Evolutionary conservation across 345 rosid species (phyloP).

Genomic region (Odontarrhena argentea): DNA sequence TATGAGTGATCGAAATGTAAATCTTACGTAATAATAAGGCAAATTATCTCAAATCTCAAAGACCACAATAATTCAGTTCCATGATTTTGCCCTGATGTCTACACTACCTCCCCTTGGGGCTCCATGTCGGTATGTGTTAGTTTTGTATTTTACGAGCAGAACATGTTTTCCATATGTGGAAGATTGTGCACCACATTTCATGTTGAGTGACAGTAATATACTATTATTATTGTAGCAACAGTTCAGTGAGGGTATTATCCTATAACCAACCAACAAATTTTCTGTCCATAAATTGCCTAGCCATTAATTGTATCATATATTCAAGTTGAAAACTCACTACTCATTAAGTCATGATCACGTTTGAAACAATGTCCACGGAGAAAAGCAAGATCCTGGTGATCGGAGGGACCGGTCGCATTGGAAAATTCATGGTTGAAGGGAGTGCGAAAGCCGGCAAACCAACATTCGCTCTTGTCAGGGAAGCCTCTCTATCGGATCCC

Average conservation of each 20-base stretch:
- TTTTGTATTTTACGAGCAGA: neutral
- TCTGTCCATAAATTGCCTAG: no score
- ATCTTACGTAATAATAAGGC: no score
- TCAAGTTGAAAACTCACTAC: no score
- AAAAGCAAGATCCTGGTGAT: conserved; percentile 45
- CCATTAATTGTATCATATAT: no score
- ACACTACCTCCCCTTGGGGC: neutral
- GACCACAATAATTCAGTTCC: neutral
- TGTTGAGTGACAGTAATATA: no score
- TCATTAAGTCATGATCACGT: neutral
- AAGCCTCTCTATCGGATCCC: conserved; percentile 33
- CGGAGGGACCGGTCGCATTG: conserved; percentile 43
- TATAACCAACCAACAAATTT: no score
- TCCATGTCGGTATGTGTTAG: neutral
- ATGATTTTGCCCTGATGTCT: no score
- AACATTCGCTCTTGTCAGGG: conserved; percentile 43
- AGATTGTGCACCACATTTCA: no score
- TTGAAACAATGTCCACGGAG: conserved; percentile 4
- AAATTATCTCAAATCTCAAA: no score
- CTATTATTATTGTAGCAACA: no score
- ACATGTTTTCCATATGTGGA: neutral
- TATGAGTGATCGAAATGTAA: no score
- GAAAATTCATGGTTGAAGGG: conserved; percentile 36
- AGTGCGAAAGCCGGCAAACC: conserved; percentile 38
- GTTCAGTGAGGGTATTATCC: no score